Evolutionary conservation across 179 eudicot species (phyloP), one percentile per base, ranked within the genome.

Genomic region (Sideroxylon spinosum): DNA sequence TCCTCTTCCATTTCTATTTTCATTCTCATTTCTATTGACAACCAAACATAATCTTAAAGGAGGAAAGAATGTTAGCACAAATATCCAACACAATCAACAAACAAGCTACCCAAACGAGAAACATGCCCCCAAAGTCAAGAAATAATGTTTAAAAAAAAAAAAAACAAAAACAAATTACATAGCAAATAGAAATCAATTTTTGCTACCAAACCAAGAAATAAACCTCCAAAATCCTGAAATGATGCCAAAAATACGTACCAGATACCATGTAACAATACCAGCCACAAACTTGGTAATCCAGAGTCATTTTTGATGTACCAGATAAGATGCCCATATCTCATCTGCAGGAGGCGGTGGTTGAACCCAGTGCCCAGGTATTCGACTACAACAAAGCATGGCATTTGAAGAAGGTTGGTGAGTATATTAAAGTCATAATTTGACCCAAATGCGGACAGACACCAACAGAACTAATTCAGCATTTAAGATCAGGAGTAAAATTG

Each of bases 351-450:
- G 90, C 53, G 98, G 93, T 52, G 97, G 94, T 79, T 89, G 93
- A 88, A 95, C 89, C 97, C 97, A 95, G 78, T 93, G 99, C 29
- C 95, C 94, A 7, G 98, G 98, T 81, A 95, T 93, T 59, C 99
- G 98, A 85, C 99, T 95, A 92, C 82, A 86, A 48, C 79, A 76
- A 82, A 26, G 37, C 56, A 83, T n/a, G 61, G 44, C 9, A 20
- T 69, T 37, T n/a, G 49, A 57, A 44, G 61, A 73, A 29, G 62
- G 4, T 0, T 14, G 46, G 57, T 25, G 28, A 23, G 32, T 10
- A 23, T 10, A 23, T 61, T 56, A 22, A 23, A 16, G 60, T 63
- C 9, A 28, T 14, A 60, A 20, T 74, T 44, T 49, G 71, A 72
- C n/a, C 78, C 19, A 19, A 25, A 20, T 19, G 9, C 7, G 6